phyloP scores from a whole-genome alignment of 2,329 filamentous ascomycete genomes.

The Neodidymelliopsis sp. region DNA sequence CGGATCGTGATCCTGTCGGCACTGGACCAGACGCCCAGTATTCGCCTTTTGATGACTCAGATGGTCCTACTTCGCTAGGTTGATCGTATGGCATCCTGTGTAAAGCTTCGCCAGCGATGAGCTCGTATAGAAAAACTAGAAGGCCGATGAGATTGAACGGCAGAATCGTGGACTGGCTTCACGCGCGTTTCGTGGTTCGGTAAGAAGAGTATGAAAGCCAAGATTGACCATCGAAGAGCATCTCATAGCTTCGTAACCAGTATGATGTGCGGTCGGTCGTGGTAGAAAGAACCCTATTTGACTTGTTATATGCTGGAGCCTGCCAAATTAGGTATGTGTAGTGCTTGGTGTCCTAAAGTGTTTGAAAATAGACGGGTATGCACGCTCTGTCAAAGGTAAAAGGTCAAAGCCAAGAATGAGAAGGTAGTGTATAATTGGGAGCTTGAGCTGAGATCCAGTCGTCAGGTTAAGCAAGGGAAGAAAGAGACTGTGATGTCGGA shows the following conservation, averaged over 20 bases:
- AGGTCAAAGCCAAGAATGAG: conserved; percentile 1
- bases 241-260: conserved; percentile 9
- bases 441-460: not conserved
- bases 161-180: conserved; percentile 11
- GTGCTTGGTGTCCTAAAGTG: not conserved
- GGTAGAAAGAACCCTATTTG: not conserved
- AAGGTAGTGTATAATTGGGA: conserved; percentile 8
- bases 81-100: conserved; percentile 35
- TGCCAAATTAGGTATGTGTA: not conserved
- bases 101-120: not conserved
- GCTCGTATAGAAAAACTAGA: not conserved
- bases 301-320: not conserved
- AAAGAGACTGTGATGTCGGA: conserved; percentile 13
- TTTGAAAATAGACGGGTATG: conserved; percentile 9
- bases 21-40: conserved; percentile 26
- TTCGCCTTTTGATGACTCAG: conserved; percentile 23
- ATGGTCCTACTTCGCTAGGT: conserved; percentile 23
- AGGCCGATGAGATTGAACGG: not conserved
- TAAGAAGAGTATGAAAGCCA: not conserved
- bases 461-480: conserved; percentile 1
- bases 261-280: not conserved
- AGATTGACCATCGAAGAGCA: conserved; percentile 1
- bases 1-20: conserved; percentile 37
- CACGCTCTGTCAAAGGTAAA: conserved; percentile 8
- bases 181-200: conserved; percentile 27